Evolutionary conservation across 2,329 filamentous ascomycete genomes (phyloP).

Genomic region (Trichophyton equinum): DNA sequence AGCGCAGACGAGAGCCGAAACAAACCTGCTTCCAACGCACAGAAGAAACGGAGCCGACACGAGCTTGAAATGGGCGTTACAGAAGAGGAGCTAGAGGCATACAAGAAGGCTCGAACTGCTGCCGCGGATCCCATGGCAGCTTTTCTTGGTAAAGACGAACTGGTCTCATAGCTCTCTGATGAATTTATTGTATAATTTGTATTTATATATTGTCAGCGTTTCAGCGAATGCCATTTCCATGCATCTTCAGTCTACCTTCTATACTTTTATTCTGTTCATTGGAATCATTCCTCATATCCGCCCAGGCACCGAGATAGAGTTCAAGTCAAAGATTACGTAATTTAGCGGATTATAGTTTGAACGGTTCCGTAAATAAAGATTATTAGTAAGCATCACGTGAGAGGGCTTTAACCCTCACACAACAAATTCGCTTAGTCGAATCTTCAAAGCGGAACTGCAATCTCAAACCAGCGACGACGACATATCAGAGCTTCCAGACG

Average conservation of each 20-base stretch:
- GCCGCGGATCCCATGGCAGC: conserved; percentile 80
- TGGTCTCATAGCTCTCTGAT: conserved; percentile 22
- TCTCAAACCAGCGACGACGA: conserved; percentile 34
- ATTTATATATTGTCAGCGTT: conserved; percentile 6
- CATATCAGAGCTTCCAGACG: conserved; percentile 34
- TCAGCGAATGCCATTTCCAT: not conserved
- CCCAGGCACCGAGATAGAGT: too few species aligned
- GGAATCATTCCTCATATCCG: too few species aligned
- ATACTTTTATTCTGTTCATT: not conserved
- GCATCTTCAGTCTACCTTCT: not conserved
- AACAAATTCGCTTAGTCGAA: conserved; percentile 32
- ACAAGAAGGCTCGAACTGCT: conserved; percentile 60
- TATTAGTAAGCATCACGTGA: not conserved
- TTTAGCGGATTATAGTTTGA: not conserved
- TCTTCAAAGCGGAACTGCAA: conserved; percentile 26
- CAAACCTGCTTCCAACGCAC: conserved; percentile 14
- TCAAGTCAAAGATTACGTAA: not conserved
- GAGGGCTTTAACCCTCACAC: conserved; percentile 26
- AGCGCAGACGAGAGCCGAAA: conserved; percentile 11
- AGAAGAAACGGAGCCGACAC: conserved; percentile 57
- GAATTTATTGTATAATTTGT: not conserved
- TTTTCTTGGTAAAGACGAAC: conserved; percentile 60
- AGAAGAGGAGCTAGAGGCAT: conserved; percentile 77
- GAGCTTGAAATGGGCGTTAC: conserved; percentile 68
- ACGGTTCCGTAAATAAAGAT: not conserved